Evolutionary conservation across 2,329 filamentous ascomycete genomes (phyloP).

Genomic region (Simplicillium aogashimaense): DNA sequence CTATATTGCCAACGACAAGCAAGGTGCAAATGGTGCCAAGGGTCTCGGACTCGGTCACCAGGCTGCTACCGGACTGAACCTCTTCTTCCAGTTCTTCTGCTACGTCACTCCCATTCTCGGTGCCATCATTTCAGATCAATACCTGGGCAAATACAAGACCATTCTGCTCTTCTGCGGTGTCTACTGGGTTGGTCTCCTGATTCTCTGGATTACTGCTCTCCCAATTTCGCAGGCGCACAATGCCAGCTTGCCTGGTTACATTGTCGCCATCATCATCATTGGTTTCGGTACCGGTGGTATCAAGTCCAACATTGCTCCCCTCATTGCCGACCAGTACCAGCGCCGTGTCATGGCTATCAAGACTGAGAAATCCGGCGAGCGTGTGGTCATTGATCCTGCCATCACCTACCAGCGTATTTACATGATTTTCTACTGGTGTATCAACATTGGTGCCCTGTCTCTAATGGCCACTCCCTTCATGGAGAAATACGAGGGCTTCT

Average conservation of each 20-base stretch:
- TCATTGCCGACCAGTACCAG: slow-evolving; percentile 58
- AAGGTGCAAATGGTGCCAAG: slow-evolving; percentile 29
- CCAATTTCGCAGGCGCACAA: slow-evolving; percentile 23
- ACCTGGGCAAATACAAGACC: slow-evolving; percentile 52
- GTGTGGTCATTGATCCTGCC: slow-evolving; percentile 57
- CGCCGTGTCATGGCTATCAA: slow-evolving; percentile 37
- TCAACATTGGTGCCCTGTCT: slow-evolving; percentile 64
- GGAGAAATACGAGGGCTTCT: slow-evolving; percentile 59
- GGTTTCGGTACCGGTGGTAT: slow-evolving; percentile 63
- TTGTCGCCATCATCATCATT: slow-evolving; percentile 42
- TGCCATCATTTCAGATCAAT: slow-evolving; percentile 46
- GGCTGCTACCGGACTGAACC: slow-evolving; percentile 42
- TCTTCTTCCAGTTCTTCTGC: slow-evolving; percentile 45
- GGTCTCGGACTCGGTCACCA: slow-evolving; percentile 46
- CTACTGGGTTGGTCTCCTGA: slow-evolving; percentile 46
- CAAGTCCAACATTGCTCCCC: slow-evolving; percentile 52
- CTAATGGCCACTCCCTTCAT: slow-evolving; percentile 57
- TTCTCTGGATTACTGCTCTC: slow-evolving; percentile 42
- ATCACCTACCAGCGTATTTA: slow-evolving; percentile 60
- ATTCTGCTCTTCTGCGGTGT: slow-evolving; percentile 46
- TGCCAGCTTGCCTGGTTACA: slow-evolving; percentile 37
- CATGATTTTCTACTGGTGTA: slow-evolving; percentile 67
- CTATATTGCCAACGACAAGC: slow-evolving; percentile 31
- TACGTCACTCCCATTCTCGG: slow-evolving; percentile 34
- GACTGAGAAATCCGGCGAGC: slow-evolving; percentile 38